phyloP scores from a whole-genome alignment of 2,329 filamentous ascomycete species.

The Fragosphaeria purpurea region DNA sequence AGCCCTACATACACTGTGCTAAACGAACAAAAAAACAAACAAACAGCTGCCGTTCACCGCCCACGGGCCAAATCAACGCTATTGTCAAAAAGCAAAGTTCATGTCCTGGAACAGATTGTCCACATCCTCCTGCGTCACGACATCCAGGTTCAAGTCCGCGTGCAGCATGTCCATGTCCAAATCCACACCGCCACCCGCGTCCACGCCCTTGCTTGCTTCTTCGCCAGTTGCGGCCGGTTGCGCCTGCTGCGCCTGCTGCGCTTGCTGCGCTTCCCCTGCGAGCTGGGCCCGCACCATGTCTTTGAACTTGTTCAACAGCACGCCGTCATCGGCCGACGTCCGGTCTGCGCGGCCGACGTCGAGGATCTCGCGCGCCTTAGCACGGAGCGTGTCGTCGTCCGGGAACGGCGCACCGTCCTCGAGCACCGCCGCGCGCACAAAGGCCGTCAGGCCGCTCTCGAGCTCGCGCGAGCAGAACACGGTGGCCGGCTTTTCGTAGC shows the following conservation, averaged over 20 bases:
- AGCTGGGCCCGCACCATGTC: conserved; percentile 28
- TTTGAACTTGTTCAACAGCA: conserved; percentile 45
- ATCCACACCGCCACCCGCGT: not conserved
- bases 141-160: conserved; percentile 19
- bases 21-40: no score
- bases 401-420: conserved; percentile 32
- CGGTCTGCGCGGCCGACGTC: conserved; percentile 20
- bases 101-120: conserved; percentile 33
- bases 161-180: conserved; percentile 17
- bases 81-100: conserved; percentile 29
- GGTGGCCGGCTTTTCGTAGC: conserved; percentile 35
- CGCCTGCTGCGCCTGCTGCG: not conserved
- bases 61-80: conserved; percentile 11
- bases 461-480: conserved; percentile 51
- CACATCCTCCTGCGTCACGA: conserved; percentile 26
- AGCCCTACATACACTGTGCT: no score
- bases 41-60: not conserved
- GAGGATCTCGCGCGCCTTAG: conserved; percentile 38
- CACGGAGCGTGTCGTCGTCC: conserved; percentile 34
- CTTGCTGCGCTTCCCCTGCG: not conserved
- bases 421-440: conserved; percentile 30
- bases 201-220: not conserved
- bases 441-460: conserved; percentile 41
- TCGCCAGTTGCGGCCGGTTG: not conserved
- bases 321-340: conserved; percentile 45